phyloP scores from a whole-genome alignment of 345 rosid species.

The Gossypium rotundifolium region DNA sequence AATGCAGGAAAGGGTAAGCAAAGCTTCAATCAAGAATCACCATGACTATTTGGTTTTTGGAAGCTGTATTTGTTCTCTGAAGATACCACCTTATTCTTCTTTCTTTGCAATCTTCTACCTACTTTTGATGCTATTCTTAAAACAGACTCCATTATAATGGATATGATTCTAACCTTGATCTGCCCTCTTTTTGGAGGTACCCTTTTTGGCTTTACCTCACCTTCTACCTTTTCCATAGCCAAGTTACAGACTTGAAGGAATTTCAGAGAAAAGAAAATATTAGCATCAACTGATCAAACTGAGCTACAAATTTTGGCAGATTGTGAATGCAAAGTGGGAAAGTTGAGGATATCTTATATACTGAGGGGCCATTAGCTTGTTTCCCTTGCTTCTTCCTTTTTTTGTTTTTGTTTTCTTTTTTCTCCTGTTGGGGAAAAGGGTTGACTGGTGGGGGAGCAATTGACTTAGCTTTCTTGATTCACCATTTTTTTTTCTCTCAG shows the following conservation, averaged over 20 bases:
- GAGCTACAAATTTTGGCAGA: neutral
- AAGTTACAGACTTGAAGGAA: neutral
- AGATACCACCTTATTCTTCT: conserved; percentile 1
- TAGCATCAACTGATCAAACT: neutral
- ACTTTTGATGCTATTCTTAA: conserved; percentile 1
- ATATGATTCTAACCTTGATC: neutral
- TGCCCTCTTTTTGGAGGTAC: conserved; percentile 13
- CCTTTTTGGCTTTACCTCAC: neutral
- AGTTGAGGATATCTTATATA: neutral
- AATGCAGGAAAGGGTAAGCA: neutral
- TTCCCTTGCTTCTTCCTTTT: neutral
- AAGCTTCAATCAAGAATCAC: neutral
- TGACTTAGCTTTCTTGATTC: neutral
- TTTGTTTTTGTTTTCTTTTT: neutral
- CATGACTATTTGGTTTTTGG: neutral
- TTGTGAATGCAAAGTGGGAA: neutral
- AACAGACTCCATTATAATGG: neutral
- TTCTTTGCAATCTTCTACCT: neutral
- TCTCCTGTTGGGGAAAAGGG: neutral
- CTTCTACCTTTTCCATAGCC: neutral
- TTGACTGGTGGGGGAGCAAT: neutral
- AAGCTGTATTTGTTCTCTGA: conserved; percentile 3
- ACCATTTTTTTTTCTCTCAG: neutral
- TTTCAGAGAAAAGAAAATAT: neutral
- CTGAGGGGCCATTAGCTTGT: neutral